Evolutionary conservation across 83 land plant genomes (phyloP), one percentile per base, ranked within the genome.

Genomic region (Picea abies): DNA sequence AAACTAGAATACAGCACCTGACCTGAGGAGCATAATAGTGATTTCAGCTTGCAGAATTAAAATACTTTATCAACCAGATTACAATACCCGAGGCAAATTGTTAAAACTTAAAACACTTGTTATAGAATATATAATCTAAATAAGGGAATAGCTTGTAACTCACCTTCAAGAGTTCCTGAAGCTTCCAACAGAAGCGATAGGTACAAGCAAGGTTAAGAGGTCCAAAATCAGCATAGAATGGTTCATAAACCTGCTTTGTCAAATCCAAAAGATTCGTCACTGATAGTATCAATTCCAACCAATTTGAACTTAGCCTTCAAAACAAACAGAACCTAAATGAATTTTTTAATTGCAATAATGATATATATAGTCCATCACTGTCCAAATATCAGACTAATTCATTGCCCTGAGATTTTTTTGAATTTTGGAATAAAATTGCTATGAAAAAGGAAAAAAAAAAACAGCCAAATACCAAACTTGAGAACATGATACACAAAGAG

Each of bases 171-270:
- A 89, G 80, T 32, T 81, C 83, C 65, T 81, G 79, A 75, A 89
- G 86, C 56, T 89, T 89, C 89, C 86, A 84, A 35, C 90, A 89
- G 41, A 89, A 89, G 14, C 90, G 85, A 63, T 86, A 89, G 3
- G 90, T 89, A 80, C 90, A 89, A 25, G 86, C 90, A 86, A 89
- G 82, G 44, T 89, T 89, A 23, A 89, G 84, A 41, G 90, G 90
- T 78, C 90, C 90, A 86, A 89, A 89, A 65, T 89, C 90, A 11
- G 85, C 89, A 81, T 88, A 86, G 64, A 86, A 89, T 5, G 90
- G 90, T 72, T 89, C 90, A 72, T 89, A 89, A 35, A 89, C 82
- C 89, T 87, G 89, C 79, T 41, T 56, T 0, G 44, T 41, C 62
- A 52, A 75, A 76, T 70, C 69, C 64, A 79, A 79, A 58, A 79